Conservation (phyloP, 805 yeast species). For the Diddensiella transvaalensis region DNA sequence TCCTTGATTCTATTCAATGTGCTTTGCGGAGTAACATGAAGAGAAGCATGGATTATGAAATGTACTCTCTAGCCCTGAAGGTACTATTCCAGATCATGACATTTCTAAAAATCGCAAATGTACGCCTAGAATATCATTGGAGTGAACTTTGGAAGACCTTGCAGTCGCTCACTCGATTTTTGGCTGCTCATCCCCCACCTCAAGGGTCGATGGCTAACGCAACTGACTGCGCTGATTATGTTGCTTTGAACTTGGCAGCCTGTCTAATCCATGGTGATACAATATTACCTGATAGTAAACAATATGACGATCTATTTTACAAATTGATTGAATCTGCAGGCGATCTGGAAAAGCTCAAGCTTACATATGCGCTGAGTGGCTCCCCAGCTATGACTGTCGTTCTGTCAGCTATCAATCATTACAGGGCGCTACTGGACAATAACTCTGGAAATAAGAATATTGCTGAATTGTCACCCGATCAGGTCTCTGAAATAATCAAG, state of each 20-base stretch:
- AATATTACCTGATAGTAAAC: conserved; percentile 30
- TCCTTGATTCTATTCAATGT: conserved; percentile 33
- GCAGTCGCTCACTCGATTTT: conserved; percentile 28
- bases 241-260: conserved; percentile 26
- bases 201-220: conserved; percentile 4
- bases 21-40: conserved; percentile 34
- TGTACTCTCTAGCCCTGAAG: conserved; percentile 28
- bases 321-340: conserved; percentile 28
- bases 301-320: conserved; percentile 34
- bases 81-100: conserved; percentile 26
- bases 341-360: conserved; percentile 23
- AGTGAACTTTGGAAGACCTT: conserved; percentile 37
- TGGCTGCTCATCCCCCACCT: conserved; percentile 22
- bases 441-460: not conserved
- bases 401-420: conserved; percentile 22
- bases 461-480: conserved; percentile 24
- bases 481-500: conserved; percentile 28
- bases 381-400: conserved; percentile 22
- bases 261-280: conserved; percentile 33
- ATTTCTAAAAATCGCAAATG: conserved; percentile 16
- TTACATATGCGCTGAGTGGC: conserved; percentile 19
- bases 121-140: conserved; percentile 35
- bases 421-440: conserved; percentile 4
- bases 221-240: conserved; percentile 17
- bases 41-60: conserved; percentile 27